phyloP scores from a whole-genome alignment of 2,329 filamentous ascomycete genomes.

The Trichoderma asperellum region DNA sequence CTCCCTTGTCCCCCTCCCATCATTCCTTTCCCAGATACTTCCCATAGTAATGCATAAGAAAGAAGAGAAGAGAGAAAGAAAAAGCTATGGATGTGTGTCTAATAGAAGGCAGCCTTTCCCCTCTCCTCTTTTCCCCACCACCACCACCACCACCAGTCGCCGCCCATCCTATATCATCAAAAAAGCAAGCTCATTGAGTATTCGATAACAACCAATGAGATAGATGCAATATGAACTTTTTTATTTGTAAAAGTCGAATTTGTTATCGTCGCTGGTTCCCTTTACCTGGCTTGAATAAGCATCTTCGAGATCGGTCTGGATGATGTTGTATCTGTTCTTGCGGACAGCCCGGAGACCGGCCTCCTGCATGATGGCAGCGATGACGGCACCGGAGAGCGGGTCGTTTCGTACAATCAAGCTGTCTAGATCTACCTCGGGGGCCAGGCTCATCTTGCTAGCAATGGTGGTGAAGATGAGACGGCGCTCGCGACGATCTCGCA shows the following conservation, averaged over 20 bases:
- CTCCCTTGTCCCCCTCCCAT: background rate
- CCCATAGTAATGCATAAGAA: background rate
- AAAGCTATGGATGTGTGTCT: background rate
- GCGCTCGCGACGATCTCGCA: constrained; percentile 91
- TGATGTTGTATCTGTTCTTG: constrained; percentile 99
- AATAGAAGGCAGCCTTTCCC: background rate
- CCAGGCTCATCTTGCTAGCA: constrained; percentile 93
- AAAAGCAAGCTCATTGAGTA: background rate
- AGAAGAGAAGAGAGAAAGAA: too few species aligned
- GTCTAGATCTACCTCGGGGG: constrained; percentile 94
- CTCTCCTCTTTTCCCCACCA: too few species aligned
- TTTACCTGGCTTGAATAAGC: constrained; percentile 98
- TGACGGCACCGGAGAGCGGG: constrained; percentile 90
- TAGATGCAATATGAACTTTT: background rate
- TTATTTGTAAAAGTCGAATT: constrained; percentile 93
- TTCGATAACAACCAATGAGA: background rate
- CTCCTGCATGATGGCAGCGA: constrained; percentile 99
- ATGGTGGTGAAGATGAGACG: constrained; percentile 98
- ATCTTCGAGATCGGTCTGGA: constrained; percentile 94
- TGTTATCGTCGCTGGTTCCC: constrained; percentile 66
- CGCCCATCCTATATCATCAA: background rate
- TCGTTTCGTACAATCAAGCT: constrained; percentile 96
- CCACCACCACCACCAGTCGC: too few species aligned
- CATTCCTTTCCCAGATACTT: background rate
- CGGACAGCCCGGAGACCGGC: constrained; percentile 90